Base-by-base conservation (phyloP, 495 filamentous ascomycete genomes). In the Choiromyces venosus region DNA sequence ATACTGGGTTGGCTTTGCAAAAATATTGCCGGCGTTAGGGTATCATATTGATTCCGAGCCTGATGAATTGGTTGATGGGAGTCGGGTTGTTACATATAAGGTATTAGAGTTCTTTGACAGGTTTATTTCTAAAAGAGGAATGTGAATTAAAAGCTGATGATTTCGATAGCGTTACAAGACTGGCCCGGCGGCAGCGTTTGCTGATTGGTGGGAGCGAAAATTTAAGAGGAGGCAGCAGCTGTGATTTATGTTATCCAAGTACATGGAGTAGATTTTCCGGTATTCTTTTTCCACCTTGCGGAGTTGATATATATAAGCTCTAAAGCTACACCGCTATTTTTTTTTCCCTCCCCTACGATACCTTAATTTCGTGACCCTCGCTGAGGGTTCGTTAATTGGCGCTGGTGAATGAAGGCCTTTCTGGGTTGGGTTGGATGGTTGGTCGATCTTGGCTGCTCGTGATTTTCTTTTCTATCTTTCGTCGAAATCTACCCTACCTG, bases 1-100 rank as follows among this genome's bases (percentile, higher is more conserved):
- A 36, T 80, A 80, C 46, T 80, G 79, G 78, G 9, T 78, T 67
- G 67, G 71, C 14, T 75, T 75, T 65, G 71, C 77, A 1, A 71
- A 77, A 21, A 36, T 80, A 25, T 40, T 79, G 46, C 78, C 78
- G 19, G 44, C 66, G 9, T 21, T 80, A 2, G 79, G 79, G 29
- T 80, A 69, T 39, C 61, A 80, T 37, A 79, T 80, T 29, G 78
- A 78, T 42, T 71, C 71, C 0, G 71, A 74, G 35, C 73, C 67
- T 35, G 78, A 76, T 66, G 70, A 76, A 35, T 40, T 80, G 37
- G 65, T 80, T 29, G 78, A 80, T 38, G 78, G 78, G n/a, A 76
- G 76, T 46, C 67, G 76, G 29, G 70, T 73, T 56, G 77, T 79
- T 46, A 79, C 75, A 1, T 79, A 78, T 40, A 78, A 78, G 72